phyloP scores from a whole-genome alignment of 2,329 filamentous ascomycete species.

The Madurella mycetomatis region DNA sequence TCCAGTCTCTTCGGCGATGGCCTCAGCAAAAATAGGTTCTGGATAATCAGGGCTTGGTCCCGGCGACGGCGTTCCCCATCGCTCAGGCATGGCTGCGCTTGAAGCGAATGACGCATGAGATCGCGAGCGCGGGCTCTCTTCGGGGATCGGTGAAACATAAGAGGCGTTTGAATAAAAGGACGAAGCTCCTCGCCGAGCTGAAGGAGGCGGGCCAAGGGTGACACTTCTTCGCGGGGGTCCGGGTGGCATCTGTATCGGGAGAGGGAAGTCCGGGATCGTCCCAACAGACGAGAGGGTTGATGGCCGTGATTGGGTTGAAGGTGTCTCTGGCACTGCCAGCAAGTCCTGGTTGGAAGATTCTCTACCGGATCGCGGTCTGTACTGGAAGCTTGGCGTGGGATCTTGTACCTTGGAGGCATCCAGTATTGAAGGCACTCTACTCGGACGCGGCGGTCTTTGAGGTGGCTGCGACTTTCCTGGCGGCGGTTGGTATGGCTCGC shows the following conservation, averaged over 20 bases:
- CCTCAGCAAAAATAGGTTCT: slow-evolving; percentile 50
- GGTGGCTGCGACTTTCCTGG: slow-evolving; percentile 49
- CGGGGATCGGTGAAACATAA: slow-evolving; percentile 70
- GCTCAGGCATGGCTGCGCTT: slow-evolving; percentile 66
- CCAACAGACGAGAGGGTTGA: slow-evolving; percentile 52
- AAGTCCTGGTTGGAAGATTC: slow-evolving; percentile 36
- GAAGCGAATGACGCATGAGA: slow-evolving; percentile 66
- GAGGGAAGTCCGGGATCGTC: slow-evolving; percentile 57
- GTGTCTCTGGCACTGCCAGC: slow-evolving; percentile 43
- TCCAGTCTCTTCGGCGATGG: slow-evolving; percentile 40
- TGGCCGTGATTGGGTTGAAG: slow-evolving; percentile 46
- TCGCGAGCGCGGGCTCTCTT: slow-evolving; percentile 57
- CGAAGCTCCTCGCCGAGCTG: slow-evolving; percentile 55
- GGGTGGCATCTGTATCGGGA: slow-evolving; percentile 35
- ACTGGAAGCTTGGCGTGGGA: slow-evolving; percentile 51
- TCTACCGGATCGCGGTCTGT: slow-evolving; percentile 35
- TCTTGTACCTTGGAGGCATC: slow-evolving; percentile 54
- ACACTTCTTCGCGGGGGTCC: slow-evolving; percentile 44
- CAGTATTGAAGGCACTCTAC: slow-evolving; percentile 54
- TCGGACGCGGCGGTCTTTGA: slow-evolving; percentile 56
- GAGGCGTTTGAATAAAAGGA: slow-evolving; percentile 63
- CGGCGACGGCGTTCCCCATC: slow-evolving; percentile 54
- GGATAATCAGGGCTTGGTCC: slow-evolving; percentile 41
- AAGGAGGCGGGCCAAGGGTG: slow-evolving; percentile 57
- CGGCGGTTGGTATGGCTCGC: slow-evolving; percentile 47